Conservation (phyloP, 768 basidiomycete genomes). For the Trichaptum fuscoviolaceum region DNA sequence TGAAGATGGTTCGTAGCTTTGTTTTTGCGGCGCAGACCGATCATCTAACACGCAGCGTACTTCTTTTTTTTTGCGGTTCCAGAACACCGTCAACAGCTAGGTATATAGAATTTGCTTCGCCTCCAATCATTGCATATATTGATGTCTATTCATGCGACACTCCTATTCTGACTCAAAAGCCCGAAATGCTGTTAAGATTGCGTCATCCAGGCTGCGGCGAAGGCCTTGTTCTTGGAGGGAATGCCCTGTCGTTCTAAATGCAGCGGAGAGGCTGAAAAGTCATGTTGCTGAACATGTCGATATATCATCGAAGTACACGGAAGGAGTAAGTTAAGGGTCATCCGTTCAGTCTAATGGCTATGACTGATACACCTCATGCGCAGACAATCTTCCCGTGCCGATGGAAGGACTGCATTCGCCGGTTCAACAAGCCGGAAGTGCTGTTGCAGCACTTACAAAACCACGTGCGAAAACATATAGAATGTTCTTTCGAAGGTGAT, state of each 20-base stretch:
- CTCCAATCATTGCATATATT: neutral
- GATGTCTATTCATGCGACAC: constrained; percentile 14
- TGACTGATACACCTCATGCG: neutral
- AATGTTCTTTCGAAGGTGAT: constrained; percentile 50
- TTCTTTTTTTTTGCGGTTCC: neutral
- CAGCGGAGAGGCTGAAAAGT: constrained; percentile 38
- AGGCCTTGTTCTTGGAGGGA: constrained; percentile 53
- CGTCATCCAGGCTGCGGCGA: constrained; percentile 43
- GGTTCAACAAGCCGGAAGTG: constrained; percentile 30
- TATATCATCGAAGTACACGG: constrained; percentile 7
- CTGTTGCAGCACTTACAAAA: constrained; percentile 45
- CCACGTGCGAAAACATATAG: constrained; percentile 41
- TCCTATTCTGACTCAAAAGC: constrained; percentile 29
- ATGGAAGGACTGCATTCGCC: constrained; percentile 54
- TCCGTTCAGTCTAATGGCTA: neutral
- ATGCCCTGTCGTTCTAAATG: constrained; percentile 53
- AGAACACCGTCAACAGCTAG: constrained; percentile 16
- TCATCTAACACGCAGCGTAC: neutral
- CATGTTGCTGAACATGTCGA: constrained; percentile 42
- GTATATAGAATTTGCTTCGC: constrained; percentile 38
- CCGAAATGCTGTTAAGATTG: constrained; percentile 42
- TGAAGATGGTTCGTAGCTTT: neutral
- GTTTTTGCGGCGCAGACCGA: neutral
- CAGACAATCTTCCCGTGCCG: constrained; percentile 37
- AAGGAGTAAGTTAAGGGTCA: neutral